phyloP scores from a whole-genome alignment of 2,329 filamentous ascomycete genomes.

The Pestalotiopsis fici region DNA sequence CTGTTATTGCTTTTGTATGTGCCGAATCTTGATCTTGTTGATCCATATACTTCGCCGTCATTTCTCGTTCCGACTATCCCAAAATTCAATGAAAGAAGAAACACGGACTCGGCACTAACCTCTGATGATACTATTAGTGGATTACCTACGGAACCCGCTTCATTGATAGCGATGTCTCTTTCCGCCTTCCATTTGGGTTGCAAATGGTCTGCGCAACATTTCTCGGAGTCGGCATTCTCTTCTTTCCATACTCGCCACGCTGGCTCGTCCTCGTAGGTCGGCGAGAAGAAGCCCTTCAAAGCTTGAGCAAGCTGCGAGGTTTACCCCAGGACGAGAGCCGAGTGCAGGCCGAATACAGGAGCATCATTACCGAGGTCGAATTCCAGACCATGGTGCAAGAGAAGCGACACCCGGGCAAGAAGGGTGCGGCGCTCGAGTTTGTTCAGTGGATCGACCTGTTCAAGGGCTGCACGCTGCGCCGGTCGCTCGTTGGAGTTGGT shows the following conservation, averaged over 20 bases:
- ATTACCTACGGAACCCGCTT: slow-evolving; percentile 52
- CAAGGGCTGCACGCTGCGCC: slow-evolving; percentile 30
- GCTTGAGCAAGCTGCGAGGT: slow-evolving; percentile 37
- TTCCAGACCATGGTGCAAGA: slow-evolving; percentile 42
- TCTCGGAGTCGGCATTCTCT: slow-evolving; percentile 39
- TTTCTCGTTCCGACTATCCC: too few species aligned
- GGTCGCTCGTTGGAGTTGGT: slow-evolving; percentile 50
- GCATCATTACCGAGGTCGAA: slow-evolving; percentile 48
- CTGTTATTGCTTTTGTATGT: slow-evolving; percentile 44
- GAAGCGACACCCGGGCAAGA: slow-evolving; percentile 35
- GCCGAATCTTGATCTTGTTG: too few species aligned
- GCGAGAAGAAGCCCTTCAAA: slow-evolving; percentile 37
- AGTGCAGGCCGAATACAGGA: slow-evolving; percentile 47
- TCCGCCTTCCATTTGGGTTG: slow-evolving; percentile 46
- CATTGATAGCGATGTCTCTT: slow-evolving; percentile 41
- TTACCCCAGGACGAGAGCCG: slow-evolving; percentile 41
- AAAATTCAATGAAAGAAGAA: too few species aligned
- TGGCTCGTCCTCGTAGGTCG: slow-evolving; percentile 42
- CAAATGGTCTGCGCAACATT: slow-evolving; percentile 42
- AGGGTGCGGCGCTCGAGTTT: slow-evolving; percentile 42
- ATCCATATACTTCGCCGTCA: too few species aligned
- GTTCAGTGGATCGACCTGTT: slow-evolving; percentile 48
- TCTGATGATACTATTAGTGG: slow-evolving; percentile 29
- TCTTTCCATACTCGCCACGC: slow-evolving; percentile 46
- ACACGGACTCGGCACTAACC: too few species aligned